Base-by-base conservation (phyloP, 202 grass and related monocot genomes). In the Carex arenaria region DNA sequence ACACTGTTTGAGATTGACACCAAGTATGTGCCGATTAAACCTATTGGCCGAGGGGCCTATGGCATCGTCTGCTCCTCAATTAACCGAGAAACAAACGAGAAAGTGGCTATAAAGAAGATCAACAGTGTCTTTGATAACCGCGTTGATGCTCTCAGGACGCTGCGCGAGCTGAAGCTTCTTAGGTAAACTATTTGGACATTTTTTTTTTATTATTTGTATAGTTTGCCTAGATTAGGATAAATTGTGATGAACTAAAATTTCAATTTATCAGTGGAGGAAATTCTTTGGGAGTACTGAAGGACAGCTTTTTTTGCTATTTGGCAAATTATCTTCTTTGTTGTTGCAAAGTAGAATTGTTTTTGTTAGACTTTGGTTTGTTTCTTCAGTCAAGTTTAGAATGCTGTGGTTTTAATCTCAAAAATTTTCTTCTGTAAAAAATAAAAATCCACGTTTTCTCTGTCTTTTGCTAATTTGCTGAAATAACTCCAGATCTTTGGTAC, bases 51-150 rank as follows among this genome's bases (percentile, higher is more conserved):
- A 17, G 94, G 94, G 14, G 94, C 94, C 17, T 97, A 97, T 6
- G 90, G 94, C 18, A 87, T 93, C 7, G 94, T 97, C 7, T 97
- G 94, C 85, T 97, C 94, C 0, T 91, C 94, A 11, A 77, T 93
- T 10, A 94, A 97, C 67, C 73, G 69, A 2, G 92, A 94, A 34
- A 94, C 90, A 4, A 93, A 94, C 1, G 94, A 97, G 17, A 94
- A 89, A 47, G 94, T 97, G 1, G 94, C 94, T 0, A 94, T 97
- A 13, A 97, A 97, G 63, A 97, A 94, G 84, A 94, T 97, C 57
- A 79, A 94, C 72, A 91, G 92, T 12, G 94, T 87, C 62, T 97
- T 97, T 78, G 90, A 97, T 79, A 92, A 94, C 63, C 85, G 87
- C 9, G 90, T 97, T 55, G 90, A 90, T 67, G 92, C 94, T 5